Conservation (phyloP, 83 land plant genomes). For the Picea engelmannii region DNA sequence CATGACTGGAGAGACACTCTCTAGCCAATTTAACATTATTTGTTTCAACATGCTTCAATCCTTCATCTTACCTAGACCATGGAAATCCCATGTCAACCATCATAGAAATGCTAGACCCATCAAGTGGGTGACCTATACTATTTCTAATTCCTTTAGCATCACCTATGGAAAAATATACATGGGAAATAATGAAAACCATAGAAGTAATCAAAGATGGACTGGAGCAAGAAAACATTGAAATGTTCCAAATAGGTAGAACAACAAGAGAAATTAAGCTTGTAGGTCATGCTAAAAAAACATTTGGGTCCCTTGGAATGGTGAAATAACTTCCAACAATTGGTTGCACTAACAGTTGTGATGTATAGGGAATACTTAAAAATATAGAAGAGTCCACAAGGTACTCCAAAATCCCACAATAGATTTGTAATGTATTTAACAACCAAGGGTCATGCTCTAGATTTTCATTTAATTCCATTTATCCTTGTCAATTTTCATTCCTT, state of each 20-base stretch:
- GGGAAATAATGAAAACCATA: slow-evolving; percentile 66
- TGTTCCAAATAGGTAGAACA: slow-evolving; percentile 95
- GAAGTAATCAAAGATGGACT: slow-evolving; percentile 61
- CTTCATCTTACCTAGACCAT: slow-evolving; percentile 88
- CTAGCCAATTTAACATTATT: slow-evolving; percentile 95
- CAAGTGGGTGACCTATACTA: slow-evolving; percentile 73
- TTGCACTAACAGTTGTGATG: slow-evolving; percentile 86
- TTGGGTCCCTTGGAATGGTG: slow-evolving; percentile 81
- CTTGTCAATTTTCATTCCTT: slow-evolving; percentile 39
- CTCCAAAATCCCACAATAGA: slow-evolving; percentile 74
- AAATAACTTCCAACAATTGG: slow-evolving; percentile 69
- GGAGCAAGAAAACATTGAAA: slow-evolving; percentile 79
- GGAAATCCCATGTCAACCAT: slow-evolving; percentile 98
- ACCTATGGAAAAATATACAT: slow-evolving; percentile 80
- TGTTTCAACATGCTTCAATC: slow-evolving; percentile 68
- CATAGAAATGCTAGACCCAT: slow-evolving; percentile 78
- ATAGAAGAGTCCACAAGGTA: slow-evolving; percentile 75
- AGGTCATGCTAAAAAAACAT: slow-evolving; percentile 66
- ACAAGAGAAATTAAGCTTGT: slow-evolving; percentile 81
- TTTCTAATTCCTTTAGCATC: slow-evolving; percentile 58
- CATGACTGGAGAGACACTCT: slow-evolving; percentile 20
- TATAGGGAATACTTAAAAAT: slow-evolving; percentile 61
- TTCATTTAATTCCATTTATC: slow-evolving; percentile 29
- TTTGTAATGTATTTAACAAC: slow-evolving; percentile 78
- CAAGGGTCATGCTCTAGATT: slow-evolving; percentile 49